Base-by-base conservation (phyloP, 345 rosid species). In the Passiflora organensis region DNA sequence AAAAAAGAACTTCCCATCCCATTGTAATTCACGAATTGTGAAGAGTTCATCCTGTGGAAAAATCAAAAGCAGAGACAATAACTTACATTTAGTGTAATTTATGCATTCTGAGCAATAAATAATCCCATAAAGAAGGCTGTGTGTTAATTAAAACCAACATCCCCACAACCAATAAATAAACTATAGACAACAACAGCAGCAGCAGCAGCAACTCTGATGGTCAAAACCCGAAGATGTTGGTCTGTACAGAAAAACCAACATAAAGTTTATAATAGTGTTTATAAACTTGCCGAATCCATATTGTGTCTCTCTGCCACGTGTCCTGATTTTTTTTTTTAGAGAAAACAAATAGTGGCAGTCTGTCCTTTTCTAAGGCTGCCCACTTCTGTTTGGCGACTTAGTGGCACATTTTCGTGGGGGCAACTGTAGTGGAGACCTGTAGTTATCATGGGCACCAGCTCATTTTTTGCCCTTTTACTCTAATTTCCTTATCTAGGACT, bases 371-470 rank as follows among this genome's bases (percentile, higher is more conserved):
- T 14, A n/a, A 32, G 13, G 43, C 2, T 37, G 53, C n/a, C 24
- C 13, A 15, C 2, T 18, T 22, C 32, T 39, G 62, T 32, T 47
- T 47, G 38, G 54, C 57, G 42, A 50, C 63, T 68, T 68, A 8
- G 22, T 39, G 32, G 46, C 58, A 51, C 53, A 36, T 28, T 8
- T 38, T 48, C 47, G 57, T 25, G 21, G 45, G 38, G 20, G 6
- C 19, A 51, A 12, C 34, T 41, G 42, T 39, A 32, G 51, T 43
- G 55, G 66, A 68, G 52, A 28, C 53, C 62, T 51, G 56, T 51
- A n/a, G 11, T 55, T 12, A 56, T 70, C 51, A 52, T 72, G 78
- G 68, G 39, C 34, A 48, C 72, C 80, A 75, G 76, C 80, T 77
- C 73, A 60, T 46, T 6, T 46, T 9, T 17, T 39, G 41, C 39